Percentiles rank a stretch among this genome's conserved stretches.
These are phyloP conservation scores for Aspergillus latus DNA, from an alignment of 2,329 filamentous ascomycete genomes.

Conservation along the genomic window DNA sequence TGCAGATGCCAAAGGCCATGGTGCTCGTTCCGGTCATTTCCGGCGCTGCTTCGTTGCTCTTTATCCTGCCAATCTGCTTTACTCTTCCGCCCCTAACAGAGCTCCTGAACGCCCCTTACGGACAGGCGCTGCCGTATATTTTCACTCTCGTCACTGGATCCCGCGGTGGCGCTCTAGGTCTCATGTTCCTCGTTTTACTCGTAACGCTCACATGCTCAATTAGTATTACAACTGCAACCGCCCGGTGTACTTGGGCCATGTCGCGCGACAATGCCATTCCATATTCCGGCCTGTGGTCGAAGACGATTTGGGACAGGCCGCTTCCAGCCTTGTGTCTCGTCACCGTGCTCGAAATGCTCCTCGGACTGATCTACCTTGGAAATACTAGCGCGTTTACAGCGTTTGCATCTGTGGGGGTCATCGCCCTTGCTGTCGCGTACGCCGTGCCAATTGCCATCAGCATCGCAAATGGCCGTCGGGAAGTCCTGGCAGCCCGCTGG, in stretches of 20 bases:
- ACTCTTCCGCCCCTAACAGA: slow-evolving; percentile 36
- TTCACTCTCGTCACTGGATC: slow-evolving; percentile 33
- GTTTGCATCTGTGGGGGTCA: slow-evolving; percentile 57
- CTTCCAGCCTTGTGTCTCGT: slow-evolving; percentile 40
- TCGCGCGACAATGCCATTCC: slow-evolving; percentile 29
- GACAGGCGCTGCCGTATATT: slow-evolving; percentile 39
- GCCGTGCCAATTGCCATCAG: slow-evolving; percentile 57
- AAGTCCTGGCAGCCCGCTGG: slow-evolving; percentile 51
- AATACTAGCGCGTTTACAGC: slow-evolving; percentile 50
- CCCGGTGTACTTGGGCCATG: slow-evolving; percentile 35
- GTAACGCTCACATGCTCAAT: slow-evolving; percentile 34
- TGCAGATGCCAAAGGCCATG: slow-evolving; percentile 39
- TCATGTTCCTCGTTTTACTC: slow-evolving; percentile 30
- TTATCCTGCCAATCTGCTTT: slow-evolving; percentile 41
- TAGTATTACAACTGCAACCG: slow-evolving; percentile 48
- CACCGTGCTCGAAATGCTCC: slow-evolving; percentile 50
- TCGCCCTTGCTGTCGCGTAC: slow-evolving; percentile 57
- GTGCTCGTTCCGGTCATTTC: slow-evolving; percentile 39
- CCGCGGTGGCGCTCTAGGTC: slow-evolving; percentile 25
- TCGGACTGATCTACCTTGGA: slow-evolving; percentile 53
- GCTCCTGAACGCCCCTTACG: slow-evolving; percentile 28
- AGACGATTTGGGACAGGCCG: background rate
- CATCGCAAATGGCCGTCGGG: slow-evolving; percentile 47
- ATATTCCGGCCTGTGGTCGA: slow-evolving; percentile 24
- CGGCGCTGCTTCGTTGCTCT: slow-evolving; percentile 36